Percentiles rank a stretch among this genome's conserved stretches.
phyloP scores from a whole-genome alignment of 1,284 basidiomycete genomes.

The Kalmanozyma brasiliensis region DNA sequence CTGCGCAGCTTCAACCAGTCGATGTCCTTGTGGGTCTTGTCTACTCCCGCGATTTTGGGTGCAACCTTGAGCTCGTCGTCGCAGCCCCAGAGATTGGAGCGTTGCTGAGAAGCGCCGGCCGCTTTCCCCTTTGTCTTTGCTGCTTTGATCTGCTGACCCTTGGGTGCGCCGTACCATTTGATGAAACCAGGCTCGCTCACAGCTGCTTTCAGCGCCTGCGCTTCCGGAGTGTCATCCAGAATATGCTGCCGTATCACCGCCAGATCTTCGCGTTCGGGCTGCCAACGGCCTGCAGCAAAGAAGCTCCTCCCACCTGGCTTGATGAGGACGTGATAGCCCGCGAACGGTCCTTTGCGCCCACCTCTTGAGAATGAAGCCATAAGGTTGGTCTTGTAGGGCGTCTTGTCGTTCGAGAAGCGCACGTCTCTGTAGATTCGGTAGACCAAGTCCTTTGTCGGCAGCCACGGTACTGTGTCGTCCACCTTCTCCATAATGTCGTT shows the following conservation, averaged over 20 bases:
- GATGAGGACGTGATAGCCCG: slow-evolving; percentile 70
- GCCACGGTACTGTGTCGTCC: slow-evolving; percentile 81
- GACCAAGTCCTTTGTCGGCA: slow-evolving; percentile 86
- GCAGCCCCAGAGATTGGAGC: slow-evolving; percentile 72
- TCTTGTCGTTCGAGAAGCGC: slow-evolving; percentile 91
- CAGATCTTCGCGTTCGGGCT: slow-evolving; percentile 82
- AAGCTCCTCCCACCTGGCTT: slow-evolving; percentile 71
- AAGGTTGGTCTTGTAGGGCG: slow-evolving; percentile 86
- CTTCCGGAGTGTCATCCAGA: slow-evolving; percentile 73
- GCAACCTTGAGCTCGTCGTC: slow-evolving; percentile 76
- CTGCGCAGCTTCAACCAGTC: slow-evolving; percentile 85
- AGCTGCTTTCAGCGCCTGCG: slow-evolving; percentile 75
- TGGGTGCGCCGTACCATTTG: slow-evolving; percentile 77
- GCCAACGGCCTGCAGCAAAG: slow-evolving; percentile 85
- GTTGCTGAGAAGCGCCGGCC: background rate
- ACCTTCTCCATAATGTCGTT: slow-evolving; percentile 74
- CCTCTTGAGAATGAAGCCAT: slow-evolving; percentile 82
- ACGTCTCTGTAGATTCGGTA: slow-evolving; percentile 75
- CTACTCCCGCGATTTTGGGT: slow-evolving; percentile 72
- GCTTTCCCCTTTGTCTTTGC: slow-evolving; percentile 8
- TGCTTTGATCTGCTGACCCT: slow-evolving; percentile 4
- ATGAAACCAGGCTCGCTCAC: slow-evolving; percentile 78
- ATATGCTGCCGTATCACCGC: slow-evolving; percentile 75
- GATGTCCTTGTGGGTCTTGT: slow-evolving; percentile 86
- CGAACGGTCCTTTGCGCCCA: slow-evolving; percentile 82